Evolutionary conservation across 2,329 filamentous ascomycete genomes (phyloP).

Genomic region (Cercospora sp.): DNA sequence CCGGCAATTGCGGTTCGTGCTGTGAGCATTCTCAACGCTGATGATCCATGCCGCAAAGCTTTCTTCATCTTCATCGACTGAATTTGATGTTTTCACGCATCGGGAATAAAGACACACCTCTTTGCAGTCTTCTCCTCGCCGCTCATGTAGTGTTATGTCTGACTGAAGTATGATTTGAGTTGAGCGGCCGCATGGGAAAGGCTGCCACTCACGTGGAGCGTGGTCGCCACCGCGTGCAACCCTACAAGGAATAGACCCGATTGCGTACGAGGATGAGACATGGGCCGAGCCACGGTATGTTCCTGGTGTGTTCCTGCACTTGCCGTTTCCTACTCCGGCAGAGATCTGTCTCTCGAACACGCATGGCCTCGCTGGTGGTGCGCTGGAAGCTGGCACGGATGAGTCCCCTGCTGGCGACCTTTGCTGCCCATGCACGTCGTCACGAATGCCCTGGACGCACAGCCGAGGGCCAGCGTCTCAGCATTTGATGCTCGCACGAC

Average conservation of each 20-base stretch:
- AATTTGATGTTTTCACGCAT: neutral
- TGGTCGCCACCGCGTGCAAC: slow-evolving; percentile 8
- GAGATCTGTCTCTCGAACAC: neutral
- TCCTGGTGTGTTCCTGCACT: slow-evolving; percentile 8
- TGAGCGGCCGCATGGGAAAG: neutral
- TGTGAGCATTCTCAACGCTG: neutral
- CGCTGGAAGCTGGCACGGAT: neutral
- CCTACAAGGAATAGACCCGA: slow-evolving; percentile 5
- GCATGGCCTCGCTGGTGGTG: neutral
- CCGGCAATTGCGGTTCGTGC: slow-evolving; percentile 7
- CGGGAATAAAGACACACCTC: neutral
- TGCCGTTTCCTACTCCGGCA: neutral
- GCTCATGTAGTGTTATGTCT: neutral
- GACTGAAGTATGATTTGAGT: neutral
- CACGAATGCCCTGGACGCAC: neutral
- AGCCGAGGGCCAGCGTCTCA: neutral
- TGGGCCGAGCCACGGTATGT: slow-evolving; percentile 3
- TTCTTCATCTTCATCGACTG: neutral
- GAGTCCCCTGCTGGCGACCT: neutral
- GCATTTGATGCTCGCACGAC: neutral
- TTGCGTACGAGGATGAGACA: neutral
- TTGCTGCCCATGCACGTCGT: neutral
- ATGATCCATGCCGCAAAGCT: neutral
- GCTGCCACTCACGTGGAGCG: neutral
- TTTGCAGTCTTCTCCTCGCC: neutral